These are phyloP conservation scores for Leucocoprinus birnbaumii DNA, from an alignment of 768 basidiomycete species.

Conservation along the genomic window DNA sequence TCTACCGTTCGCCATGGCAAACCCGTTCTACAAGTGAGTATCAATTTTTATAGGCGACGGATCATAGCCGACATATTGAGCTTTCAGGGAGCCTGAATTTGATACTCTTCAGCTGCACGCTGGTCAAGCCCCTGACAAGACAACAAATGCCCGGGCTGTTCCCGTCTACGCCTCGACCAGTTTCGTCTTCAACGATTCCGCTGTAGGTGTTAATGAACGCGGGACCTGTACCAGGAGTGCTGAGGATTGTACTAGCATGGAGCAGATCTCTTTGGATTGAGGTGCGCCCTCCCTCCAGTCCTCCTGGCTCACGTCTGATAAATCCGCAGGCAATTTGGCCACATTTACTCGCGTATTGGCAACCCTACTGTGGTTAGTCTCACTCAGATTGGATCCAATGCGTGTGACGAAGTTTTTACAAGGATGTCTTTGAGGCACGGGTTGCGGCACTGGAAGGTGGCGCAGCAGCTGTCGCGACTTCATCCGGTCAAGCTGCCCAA, in stretches of 20 bases:
- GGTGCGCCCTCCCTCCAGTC: constrained; percentile 24
- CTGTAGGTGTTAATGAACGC: constrained; percentile 32
- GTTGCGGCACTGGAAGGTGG: constrained; percentile 83
- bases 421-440: constrained; percentile 80
- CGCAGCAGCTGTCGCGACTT: constrained; percentile 66
- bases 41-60: too few relatives aligned
- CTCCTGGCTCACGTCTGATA: not conserved
- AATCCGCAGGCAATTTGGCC: constrained; percentile 42
- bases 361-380: constrained; percentile 61
- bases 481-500: constrained; percentile 77
- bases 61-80: not conserved
- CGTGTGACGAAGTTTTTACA: not conserved
- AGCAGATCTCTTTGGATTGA: constrained; percentile 68
- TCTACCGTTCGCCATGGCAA: constrained; percentile 24
- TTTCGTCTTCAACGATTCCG: constrained; percentile 71
- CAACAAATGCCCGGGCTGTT: constrained; percentile 71
- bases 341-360: constrained; percentile 66
- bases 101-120: constrained; percentile 82
- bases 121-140: constrained; percentile 60
- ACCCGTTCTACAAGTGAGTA: constrained; percentile 34
- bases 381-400: not conserved
- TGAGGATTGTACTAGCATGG: constrained; percentile 46
- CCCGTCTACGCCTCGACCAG: constrained; percentile 77
- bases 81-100: constrained; percentile 58
- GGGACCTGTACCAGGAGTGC: not conserved